Conservation (phyloP, 2,329 filamentous ascomycete species). For the Pezicula rhizophila region DNA sequence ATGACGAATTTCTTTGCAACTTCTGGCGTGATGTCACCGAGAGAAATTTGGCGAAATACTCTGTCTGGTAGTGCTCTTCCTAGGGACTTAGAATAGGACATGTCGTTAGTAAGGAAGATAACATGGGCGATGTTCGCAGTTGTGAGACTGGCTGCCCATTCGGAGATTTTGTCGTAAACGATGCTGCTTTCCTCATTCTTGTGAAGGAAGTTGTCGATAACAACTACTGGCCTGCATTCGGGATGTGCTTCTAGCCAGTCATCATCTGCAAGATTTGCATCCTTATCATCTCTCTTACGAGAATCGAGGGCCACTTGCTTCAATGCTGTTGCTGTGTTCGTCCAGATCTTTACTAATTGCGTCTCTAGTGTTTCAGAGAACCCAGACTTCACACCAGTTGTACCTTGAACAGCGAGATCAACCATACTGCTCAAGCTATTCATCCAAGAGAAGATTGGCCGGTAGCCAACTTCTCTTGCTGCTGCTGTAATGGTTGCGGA, state of each 20-base stretch:
- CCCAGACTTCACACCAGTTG: conserved; percentile 88
- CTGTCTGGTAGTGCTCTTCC: conserved; percentile 84
- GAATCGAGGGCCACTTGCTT: conserved; percentile 68
- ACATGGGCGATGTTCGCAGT: conserved; percentile 89
- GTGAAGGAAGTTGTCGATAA: conserved; percentile 88
- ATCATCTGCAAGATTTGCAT: conserved; percentile 68
- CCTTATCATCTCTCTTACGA: conserved; percentile 67
- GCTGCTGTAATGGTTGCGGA: conserved; percentile 76
- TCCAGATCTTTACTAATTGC: conserved; percentile 83
- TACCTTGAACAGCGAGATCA: conserved; percentile 87
- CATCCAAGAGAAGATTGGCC: conserved; percentile 92
- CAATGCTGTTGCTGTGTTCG: conserved; percentile 74
- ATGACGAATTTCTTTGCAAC: conserved; percentile 89
- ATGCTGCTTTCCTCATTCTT: conserved; percentile 61
- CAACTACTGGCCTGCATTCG: conserved; percentile 72
- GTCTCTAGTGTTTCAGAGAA: conserved; percentile 90
- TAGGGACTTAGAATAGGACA: conserved; percentile 81
- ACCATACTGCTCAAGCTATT: conserved; percentile 90
- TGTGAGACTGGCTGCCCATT: conserved; percentile 84
- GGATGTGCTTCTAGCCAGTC: conserved; percentile 88
- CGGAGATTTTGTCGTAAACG: conserved; percentile 73
- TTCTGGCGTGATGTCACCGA: conserved; percentile 81
- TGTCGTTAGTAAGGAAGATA: conserved; percentile 86
- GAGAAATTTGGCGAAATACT: conserved; percentile 77
- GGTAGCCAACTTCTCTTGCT: conserved; percentile 79